A percentile compares a stretch with the other conserved stretches of the same genome.
These are phyloP conservation scores for Apiotrichum mycotoxinovorans DNA, from an alignment of 1,284 basidiomycete genomes.

Conservation along the genomic window DNA sequence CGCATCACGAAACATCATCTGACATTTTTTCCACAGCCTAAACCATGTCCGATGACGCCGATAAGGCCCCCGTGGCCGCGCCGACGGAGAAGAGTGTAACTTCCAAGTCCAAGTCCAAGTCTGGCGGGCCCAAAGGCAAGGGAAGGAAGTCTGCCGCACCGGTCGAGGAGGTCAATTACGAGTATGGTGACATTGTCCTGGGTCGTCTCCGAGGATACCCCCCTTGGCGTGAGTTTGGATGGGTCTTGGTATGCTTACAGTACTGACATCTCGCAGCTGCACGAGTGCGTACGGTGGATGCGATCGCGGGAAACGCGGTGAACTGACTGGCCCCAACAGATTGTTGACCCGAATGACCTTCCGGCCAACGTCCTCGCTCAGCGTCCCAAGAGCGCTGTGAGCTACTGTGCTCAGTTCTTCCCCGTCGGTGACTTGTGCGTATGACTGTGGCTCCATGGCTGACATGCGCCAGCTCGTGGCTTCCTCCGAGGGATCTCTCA, in stretches of 20 bases:
- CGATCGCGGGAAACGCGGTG: neutral
- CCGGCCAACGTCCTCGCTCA: conserved; percentile 33
- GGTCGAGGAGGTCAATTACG: conserved; percentile 49
- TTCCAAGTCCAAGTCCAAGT: conserved; percentile 36
- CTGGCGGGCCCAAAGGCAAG: conserved; percentile 7
- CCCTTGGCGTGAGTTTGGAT: conserved; percentile 61
- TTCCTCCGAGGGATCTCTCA: conserved; percentile 74
- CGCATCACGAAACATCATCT: neutral
- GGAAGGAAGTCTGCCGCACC: conserved; percentile 14
- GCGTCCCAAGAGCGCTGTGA: conserved; percentile 32
- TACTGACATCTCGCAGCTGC: conserved; percentile 20
- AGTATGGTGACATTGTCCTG: conserved; percentile 75
- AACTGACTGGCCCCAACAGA: conserved; percentile 33
- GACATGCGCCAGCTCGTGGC: conserved; percentile 67
- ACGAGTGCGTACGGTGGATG: conserved; percentile 11
- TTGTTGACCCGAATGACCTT: conserved; percentile 38
- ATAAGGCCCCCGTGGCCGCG: conserved; percentile 18
- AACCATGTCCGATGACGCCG: conserved; percentile 21
- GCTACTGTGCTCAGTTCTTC: conserved; percentile 45
- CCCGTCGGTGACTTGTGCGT: conserved; percentile 80
- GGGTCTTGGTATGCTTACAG: neutral
- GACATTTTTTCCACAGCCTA: neutral
- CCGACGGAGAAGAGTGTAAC: conserved; percentile 37
- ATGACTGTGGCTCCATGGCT: neutral
- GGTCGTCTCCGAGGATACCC: conserved; percentile 92